phyloP scores from a whole-genome alignment of 352 stramenopile species.

The Plasmopara muralis region DNA sequence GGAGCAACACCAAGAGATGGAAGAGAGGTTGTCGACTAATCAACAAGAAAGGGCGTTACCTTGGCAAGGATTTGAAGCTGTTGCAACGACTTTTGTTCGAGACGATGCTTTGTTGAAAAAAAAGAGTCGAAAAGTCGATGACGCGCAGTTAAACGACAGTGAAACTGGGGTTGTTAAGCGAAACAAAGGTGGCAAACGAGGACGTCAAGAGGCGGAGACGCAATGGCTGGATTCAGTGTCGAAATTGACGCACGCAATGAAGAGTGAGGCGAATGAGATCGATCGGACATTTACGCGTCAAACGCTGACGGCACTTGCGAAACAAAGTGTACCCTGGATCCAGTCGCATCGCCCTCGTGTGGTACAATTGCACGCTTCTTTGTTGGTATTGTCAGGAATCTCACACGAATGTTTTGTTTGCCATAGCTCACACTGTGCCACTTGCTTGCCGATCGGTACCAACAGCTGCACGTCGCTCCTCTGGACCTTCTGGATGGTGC shows the following conservation, averaged over 20 bases:
- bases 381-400: no score
- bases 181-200: no score
- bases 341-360: slow-evolving; percentile 22
- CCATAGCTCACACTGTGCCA: slow-evolving; percentile 22
- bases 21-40: no score
- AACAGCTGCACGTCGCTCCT: slow-evolving; percentile 14
- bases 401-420: no score
- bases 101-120: no score
- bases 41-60: no score
- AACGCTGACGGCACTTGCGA: slow-evolving; percentile 31
- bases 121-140: no score
- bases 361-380: slow-evolving; percentile 13
- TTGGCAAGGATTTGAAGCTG: no score
- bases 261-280: slow-evolving; percentile 21
- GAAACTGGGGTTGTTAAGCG: no score
- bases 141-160: no score
- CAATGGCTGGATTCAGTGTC: slow-evolving; percentile 13
- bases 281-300: slow-evolving; percentile 25
- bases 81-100: no score
- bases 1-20: no score
- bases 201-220: background rate
- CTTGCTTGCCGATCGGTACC: slow-evolving; percentile 15
- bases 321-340: slow-evolving; percentile 21
- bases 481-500: slow-evolving; percentile 19
- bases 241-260: slow-evolving; percentile 27